Evolutionary conservation across 2,329 filamentous ascomycete genomes (phyloP), one percentile per base, ranked within the genome.

Genomic region (Aureobasidium leucospermi): DNA sequence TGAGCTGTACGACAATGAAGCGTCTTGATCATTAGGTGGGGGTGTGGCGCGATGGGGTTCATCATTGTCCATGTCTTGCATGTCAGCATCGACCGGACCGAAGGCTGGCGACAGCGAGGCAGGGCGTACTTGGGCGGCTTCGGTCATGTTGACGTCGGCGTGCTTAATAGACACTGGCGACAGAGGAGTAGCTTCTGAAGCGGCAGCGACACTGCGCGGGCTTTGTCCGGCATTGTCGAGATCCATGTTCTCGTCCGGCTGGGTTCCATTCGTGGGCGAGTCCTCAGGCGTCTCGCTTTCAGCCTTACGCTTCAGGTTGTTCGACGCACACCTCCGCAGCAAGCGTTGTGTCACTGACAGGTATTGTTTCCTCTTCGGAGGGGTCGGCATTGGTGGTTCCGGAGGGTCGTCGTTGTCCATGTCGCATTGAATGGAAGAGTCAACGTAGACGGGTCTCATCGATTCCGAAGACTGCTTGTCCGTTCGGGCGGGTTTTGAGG

Each of bases 41-140:
- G 59, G 48, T 16, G 43, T 42, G n/a, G 19, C 28, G 8, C 32
- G 46, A 15, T 16, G n/a, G 11, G 31, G 23, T 15, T 59, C 59
- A 15, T 42, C 51, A n/a, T 23, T 23, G 23, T 61, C 60, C 8
- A 69, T 68, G 62, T 80, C 77, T 62, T 74, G 75, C 78, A 79
- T 80, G 56, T 78, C 77, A 15, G 77, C 28, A 32, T 60, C 58
- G 15, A 56, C 41, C 41, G 58, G 29, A 45, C 43, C 52, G n/a
- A 59, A 52, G 4, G 56, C 56, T 28, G 51, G 51, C 11, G 58
- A 55, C 47, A 57, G 10, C 6, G 42, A 36, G 45, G 53, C 34
- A 16, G 43, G 42, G 23, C 19, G 43, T 45, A 29, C n/a, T 15
- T 36, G 36, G 15, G 34, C 23, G 16, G 43, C 63, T 13, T 61